Percentiles rank a stretch among this genome's conserved stretches.
Evolutionary conservation across 1,284 basidiomycete species (phyloP).

Genomic region (Tetrapyrgos nigripes): DNA sequence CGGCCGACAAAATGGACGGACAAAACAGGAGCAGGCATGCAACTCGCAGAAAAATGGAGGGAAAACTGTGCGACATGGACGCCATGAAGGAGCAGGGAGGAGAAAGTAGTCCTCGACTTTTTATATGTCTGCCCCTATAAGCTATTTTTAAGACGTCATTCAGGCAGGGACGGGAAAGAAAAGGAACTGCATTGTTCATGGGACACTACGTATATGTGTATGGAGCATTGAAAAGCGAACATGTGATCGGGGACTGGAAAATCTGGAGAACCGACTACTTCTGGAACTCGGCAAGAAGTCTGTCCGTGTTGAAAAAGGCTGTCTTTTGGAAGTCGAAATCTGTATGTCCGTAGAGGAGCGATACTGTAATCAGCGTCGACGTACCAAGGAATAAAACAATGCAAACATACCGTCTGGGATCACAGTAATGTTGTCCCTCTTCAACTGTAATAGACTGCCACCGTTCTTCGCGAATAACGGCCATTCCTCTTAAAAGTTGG

Average conservation of each 20-base stretch:
- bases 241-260: not conserved
- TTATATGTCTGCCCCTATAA: not conserved
- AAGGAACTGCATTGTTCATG: not conserved
- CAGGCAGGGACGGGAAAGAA: not conserved
- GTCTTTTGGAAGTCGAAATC: conserved; percentile 51
- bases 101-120: not conserved
- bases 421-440: conserved; percentile 54
- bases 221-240: too few relatives aligned
- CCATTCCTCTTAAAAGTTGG: conserved; percentile 55
- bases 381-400: not conserved
- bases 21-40: not conserved
- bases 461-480: conserved; percentile 41
- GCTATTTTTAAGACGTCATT: too few relatives aligned
- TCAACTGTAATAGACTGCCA: conserved; percentile 50
- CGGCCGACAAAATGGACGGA: conserved; percentile 11
- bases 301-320: conserved; percentile 45
- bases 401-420: conserved; percentile 53
- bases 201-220: too few relatives aligned
- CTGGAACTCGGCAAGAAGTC: conserved; percentile 52
- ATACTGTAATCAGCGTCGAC: not conserved
- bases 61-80: not conserved
- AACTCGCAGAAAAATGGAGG: not conserved
- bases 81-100: not conserved
- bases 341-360: too few relatives aligned
- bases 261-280: too few relatives aligned